Conservation (phyloP, 768 basidiomycete species). For the Clitopilus hobsonii region DNA sequence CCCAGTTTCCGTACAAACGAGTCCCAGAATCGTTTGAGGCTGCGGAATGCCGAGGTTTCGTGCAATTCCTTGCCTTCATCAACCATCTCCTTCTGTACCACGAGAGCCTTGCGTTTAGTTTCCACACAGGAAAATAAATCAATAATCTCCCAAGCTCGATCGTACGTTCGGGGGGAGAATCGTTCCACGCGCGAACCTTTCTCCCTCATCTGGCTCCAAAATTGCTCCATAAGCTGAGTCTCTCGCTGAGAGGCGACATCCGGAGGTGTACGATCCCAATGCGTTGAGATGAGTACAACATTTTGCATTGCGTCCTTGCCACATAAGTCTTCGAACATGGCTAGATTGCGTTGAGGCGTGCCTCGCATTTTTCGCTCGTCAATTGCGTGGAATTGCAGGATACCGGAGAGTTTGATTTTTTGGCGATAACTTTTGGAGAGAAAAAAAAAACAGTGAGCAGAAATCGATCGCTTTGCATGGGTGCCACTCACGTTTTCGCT, state of each 20-base stretch:
- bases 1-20: neutral
- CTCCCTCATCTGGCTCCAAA: neutral
- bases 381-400: conserved; percentile 18
- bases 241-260: conserved; percentile 1
- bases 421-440: conserved; percentile 17
- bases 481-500: conserved; percentile 14
- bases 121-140: neutral
- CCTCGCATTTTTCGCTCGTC: conserved; percentile 25
- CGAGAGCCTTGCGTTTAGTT: neutral
- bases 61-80: neutral
- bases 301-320: conserved; percentile 15
- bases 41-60: neutral
- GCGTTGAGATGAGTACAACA: conserved; percentile 26
- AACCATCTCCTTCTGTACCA: neutral
- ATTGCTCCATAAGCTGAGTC: neutral
- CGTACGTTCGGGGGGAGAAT: neutral
- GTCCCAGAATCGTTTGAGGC: neutral
- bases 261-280: conserved; percentile 21
- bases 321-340: conserved; percentile 20
- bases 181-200: neutral
- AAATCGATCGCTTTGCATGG: neutral
- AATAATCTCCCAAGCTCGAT: neutral
- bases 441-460: too few relatives aligned
- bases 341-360: conserved; percentile 20
- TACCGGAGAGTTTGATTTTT: conserved; percentile 17